These are phyloP conservation scores for Wickerhamomyces strasburgensis DNA, from an alignment of 805 yeast genomes.

Conservation along the genomic window DNA sequence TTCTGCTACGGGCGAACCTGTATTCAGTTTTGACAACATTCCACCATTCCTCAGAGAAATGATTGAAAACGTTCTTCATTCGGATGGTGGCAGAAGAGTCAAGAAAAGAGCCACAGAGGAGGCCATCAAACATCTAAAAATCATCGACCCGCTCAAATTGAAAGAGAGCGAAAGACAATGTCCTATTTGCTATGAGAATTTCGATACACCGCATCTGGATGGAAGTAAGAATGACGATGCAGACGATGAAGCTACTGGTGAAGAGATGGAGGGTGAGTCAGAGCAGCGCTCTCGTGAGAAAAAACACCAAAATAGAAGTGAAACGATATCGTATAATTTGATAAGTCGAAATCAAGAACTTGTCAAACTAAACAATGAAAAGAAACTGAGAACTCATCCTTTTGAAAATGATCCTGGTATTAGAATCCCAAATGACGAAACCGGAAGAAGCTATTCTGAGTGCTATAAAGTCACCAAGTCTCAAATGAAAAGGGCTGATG, in stretches of 20 bases:
- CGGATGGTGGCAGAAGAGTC: conserved; percentile 2
- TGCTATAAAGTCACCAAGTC: conserved; percentile 1
- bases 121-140: conserved; percentile 15
- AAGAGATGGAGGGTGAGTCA: neutral
- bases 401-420: conserved; percentile 17
- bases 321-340: neutral
- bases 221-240: neutral
- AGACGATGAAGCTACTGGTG: neutral
- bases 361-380: conserved; percentile 8
- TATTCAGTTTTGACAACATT: conserved; percentile 15
- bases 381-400: conserved; percentile 2
- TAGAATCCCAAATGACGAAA: conserved; percentile 14
- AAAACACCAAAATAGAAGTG: neutral
- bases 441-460: conserved; percentile 11
- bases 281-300: neutral
- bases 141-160: conserved; percentile 8
- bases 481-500: neutral
- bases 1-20: conserved; percentile 7
- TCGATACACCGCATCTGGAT: conserved; percentile 8
- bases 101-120: conserved; percentile 20
- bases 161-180: conserved; percentile 12
- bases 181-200: conserved; percentile 21
- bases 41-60: conserved; percentile 14
- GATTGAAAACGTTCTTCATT: conserved; percentile 8
- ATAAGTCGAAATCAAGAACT: conserved; percentile 2